These are phyloP conservation scores for Taiwanofungus camphoratus DNA, from an alignment of 1,284 basidiomycete species.

Conservation along the genomic window DNA sequence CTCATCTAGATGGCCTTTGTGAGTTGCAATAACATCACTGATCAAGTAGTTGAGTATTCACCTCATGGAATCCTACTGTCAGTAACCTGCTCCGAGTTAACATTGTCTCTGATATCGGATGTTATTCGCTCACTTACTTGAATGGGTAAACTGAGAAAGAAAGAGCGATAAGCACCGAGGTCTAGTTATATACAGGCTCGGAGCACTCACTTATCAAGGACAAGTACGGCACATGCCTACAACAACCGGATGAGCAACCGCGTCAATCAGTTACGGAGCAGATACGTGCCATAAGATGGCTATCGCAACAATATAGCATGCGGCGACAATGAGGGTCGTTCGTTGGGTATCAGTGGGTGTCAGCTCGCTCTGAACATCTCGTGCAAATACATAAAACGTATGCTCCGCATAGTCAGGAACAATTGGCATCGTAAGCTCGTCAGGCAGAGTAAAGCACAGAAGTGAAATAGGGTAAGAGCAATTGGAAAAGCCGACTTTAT, in stretches of 20 bases:
- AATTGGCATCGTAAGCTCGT: slow-evolving; percentile 18
- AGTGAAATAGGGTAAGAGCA: too few species aligned
- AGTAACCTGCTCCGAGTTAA: slow-evolving; percentile 42
- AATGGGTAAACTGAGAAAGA: slow-evolving; percentile 78
- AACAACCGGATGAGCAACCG: slow-evolving; percentile 1
- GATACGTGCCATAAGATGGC: slow-evolving; percentile 64
- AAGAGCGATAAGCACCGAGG: background rate
- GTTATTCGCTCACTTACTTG: slow-evolving; percentile 61
- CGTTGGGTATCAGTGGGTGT: slow-evolving; percentile 69
- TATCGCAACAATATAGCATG: slow-evolving; percentile 65
- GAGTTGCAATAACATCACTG: background rate
- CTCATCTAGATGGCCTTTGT: slow-evolving; percentile 55
- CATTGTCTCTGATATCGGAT: slow-evolving; percentile 1
- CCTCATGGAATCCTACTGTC: slow-evolving; percentile 89
- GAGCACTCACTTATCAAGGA: slow-evolving; percentile 60
- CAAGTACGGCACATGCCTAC: slow-evolving; percentile 74
- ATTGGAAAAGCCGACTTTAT: too few species aligned
- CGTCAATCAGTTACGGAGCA: slow-evolving; percentile 3
- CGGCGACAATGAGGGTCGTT: slow-evolving; percentile 75
- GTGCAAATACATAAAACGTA: slow-evolving; percentile 28
- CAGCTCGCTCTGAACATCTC: slow-evolving; percentile 34
- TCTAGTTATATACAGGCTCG: background rate
- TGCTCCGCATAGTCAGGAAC: slow-evolving; percentile 19
- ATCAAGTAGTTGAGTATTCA: slow-evolving; percentile 27
- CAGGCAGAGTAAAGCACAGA: slow-evolving; percentile 6